These are phyloP conservation scores for Salvia rosmarinus DNA, from an alignment of 257 asterid genomes.

Conservation along the genomic window DNA sequence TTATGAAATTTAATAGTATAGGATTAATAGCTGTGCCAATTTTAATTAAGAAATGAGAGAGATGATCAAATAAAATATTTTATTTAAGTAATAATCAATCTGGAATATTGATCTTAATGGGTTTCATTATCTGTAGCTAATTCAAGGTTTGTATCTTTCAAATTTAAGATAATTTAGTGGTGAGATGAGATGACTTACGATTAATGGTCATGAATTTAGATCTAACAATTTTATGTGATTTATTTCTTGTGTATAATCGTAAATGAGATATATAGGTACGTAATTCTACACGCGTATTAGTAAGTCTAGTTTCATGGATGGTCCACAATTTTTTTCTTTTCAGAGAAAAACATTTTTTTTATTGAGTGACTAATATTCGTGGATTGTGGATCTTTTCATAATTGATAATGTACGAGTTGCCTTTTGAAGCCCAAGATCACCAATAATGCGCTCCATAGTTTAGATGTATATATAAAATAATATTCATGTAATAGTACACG, in stretches of 20 bases:
- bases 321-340: not conserved
- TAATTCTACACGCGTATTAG: not conserved
- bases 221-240: too few species aligned
- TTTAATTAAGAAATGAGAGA: too few species aligned
- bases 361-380: not conserved
- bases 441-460: slow-evolving; percentile 48
- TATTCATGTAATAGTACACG: not conserved
- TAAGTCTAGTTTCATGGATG: not conserved
- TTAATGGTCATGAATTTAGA: too few species aligned
- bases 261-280: not conserved
- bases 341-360: not conserved
- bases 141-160: too few species aligned
- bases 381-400: slow-evolving; percentile 23
- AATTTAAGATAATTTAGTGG: too few species aligned
- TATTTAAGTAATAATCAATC: too few species aligned
- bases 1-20: not conserved
- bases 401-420: not conserved
- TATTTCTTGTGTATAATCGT: not conserved
- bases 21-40: not conserved
- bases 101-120: too few species aligned
- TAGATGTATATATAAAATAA: not conserved
- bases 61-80: too few species aligned
- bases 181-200: too few species aligned
- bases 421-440: slow-evolving; percentile 37
- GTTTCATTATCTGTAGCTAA: too few species aligned